A percentile compares a stretch with the other conserved stretches of the same genome.
These are phyloP conservation scores for Kurtzmaniella fragi DNA, from an alignment of 805 yeast species.

Conservation along the genomic window DNA sequence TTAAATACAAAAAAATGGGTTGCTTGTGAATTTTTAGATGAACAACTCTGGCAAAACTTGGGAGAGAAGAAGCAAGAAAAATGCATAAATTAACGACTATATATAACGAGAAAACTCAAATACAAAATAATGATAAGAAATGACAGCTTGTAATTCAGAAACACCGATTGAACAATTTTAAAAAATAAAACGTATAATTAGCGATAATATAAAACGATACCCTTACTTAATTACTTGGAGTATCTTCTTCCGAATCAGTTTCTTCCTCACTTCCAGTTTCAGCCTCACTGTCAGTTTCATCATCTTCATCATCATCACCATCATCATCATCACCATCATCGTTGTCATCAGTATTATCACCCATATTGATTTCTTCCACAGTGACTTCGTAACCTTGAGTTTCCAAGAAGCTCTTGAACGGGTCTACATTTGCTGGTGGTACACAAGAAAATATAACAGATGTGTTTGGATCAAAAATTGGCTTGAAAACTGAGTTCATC, in stretches of 20 bases:
- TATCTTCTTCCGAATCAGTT: no score
- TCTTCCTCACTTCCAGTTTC: constrained; percentile 3
- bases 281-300: constrained; percentile 9
- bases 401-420: constrained; percentile 43
- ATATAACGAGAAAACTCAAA: constrained; percentile 1
- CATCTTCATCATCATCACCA: constrained; percentile 1
- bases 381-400: constrained; percentile 55
- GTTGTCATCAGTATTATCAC: constrained; percentile 4
- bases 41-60: constrained; percentile 10
- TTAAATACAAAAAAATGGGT: constrained; percentile 20
- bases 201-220: no score
- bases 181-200: no score
- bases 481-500: constrained; percentile 56
- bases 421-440: constrained; percentile 58
- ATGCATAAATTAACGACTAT: no score
- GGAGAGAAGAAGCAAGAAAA: constrained; percentile 3
- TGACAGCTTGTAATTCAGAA: no score
- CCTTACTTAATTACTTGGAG: not conserved
- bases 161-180: no score
- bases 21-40: constrained; percentile 20
- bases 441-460: constrained; percentile 68
- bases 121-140: no score
- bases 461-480: constrained; percentile 52
- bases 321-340: constrained; percentile 9
- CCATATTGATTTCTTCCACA: constrained; percentile 46